phyloP scores from a whole-genome alignment of 1,284 basidiomycete species.

The Austroboletus niveus region DNA sequence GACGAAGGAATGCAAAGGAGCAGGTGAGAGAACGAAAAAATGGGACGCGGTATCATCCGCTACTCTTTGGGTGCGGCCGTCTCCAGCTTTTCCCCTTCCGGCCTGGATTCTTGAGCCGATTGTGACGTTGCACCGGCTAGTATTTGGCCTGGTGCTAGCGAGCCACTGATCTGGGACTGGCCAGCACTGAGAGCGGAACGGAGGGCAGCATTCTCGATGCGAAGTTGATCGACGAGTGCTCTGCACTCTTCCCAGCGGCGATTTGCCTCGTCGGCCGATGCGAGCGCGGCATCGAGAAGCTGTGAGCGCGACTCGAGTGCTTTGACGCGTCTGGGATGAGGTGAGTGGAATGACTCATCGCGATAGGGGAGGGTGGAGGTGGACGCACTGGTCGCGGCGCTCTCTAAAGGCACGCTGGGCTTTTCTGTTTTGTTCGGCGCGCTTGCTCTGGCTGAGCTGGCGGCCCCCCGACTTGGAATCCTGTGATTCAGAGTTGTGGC shows the following conservation, averaged over 20 bases:
- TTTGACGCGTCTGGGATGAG: constrained; percentile 66
- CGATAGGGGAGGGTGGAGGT: neutral
- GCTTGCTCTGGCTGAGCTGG: constrained; percentile 70
- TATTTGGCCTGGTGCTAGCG: constrained; percentile 28
- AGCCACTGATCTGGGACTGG: constrained; percentile 37
- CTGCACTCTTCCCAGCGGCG: constrained; percentile 84
- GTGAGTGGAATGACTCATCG: constrained; percentile 12
- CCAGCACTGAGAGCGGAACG: constrained; percentile 41
- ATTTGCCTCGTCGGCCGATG: constrained; percentile 81
- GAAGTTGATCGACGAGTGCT: constrained; percentile 74
- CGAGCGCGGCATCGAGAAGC: constrained; percentile 75
- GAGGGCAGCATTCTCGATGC: constrained; percentile 73
- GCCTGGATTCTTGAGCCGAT: constrained; percentile 22
- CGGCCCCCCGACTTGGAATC: constrained; percentile 37
- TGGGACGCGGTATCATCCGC: neutral
- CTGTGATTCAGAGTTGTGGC: constrained; percentile 9
- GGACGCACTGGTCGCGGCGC: constrained; percentile 72
- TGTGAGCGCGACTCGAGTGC: constrained; percentile 79
- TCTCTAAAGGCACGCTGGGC: constrained; percentile 84
- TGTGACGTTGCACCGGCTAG: constrained; percentile 23
- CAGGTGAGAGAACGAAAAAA: constrained; percentile 1
- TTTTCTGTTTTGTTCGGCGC: constrained; percentile 84
- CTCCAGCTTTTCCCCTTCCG: constrained; percentile 32
- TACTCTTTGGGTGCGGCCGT: constrained; percentile 25
- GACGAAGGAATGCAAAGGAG: constrained; percentile 3